Evolutionary conservation across 1,139 yeast genomes (phyloP).

Genomic region (Geotrichum candidum): DNA sequence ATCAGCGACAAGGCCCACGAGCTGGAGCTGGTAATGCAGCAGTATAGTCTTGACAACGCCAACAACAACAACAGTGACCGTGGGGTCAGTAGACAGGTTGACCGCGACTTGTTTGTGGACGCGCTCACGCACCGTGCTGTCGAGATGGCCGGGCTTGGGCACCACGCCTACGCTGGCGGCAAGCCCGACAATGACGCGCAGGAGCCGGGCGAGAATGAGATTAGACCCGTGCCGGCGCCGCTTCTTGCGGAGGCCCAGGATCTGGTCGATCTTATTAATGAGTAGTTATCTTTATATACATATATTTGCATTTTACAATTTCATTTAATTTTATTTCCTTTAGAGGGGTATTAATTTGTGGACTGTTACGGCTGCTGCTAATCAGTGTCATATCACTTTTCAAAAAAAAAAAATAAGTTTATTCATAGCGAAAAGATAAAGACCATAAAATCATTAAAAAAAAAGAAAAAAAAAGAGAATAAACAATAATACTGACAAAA

Average conservation of each 20-base stretch:
- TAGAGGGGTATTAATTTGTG: too few relatives aligned
- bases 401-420: background rate
- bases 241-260: background rate
- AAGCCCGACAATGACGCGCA: background rate
- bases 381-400: too few relatives aligned
- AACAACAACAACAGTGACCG: background rate
- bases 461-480: background rate
- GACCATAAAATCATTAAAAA: background rate
- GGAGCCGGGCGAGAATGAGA: background rate
- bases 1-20: conserved; percentile 11
- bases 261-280: background rate
- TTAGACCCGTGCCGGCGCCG: background rate
- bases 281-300: background rate
- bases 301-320: background rate
- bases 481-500: conserved; percentile 1
- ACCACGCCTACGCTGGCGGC: background rate
- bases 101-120: conserved; percentile 23
- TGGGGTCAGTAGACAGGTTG: background rate
- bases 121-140: conserved; percentile 21
- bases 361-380: too few relatives aligned
- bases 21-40: conserved; percentile 8
- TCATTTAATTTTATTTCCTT: background rate
- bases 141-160: conserved; percentile 16
- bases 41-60: background rate
- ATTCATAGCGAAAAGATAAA: background rate